These are phyloP conservation scores for Fusarium circinatum DNA, from an alignment of 2,329 filamentous ascomycete species.

Conservation along the genomic window DNA sequence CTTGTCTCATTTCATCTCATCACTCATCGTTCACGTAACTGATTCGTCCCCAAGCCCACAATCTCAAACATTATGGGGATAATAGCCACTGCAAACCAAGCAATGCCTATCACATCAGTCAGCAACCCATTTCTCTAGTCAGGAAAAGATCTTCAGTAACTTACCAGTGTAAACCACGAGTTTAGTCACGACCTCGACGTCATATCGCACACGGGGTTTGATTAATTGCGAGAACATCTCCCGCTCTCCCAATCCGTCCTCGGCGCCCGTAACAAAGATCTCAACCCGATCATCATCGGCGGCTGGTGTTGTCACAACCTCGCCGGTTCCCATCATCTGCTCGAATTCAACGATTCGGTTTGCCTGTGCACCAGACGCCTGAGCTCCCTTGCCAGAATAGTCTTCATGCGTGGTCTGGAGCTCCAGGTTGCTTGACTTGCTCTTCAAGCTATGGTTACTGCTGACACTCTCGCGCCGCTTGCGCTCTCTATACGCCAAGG, in stretches of 20 bases:
- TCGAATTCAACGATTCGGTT: conserved; percentile 71
- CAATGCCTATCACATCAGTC: conserved; percentile 70
- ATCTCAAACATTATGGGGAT: conserved; percentile 78
- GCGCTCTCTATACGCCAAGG: conserved; percentile 86
- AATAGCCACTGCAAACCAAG: conserved; percentile 80
- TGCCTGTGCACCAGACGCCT: conserved; percentile 58
- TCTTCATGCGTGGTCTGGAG: conserved; percentile 53
- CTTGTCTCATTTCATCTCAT: conserved; percentile 24
- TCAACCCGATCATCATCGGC: conserved; percentile 48
- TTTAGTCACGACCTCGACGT: conserved; percentile 99
- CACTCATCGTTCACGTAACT: conserved; percentile 41
- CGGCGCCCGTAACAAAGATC: conserved; percentile 49
- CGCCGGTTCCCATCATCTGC: conserved; percentile 77
- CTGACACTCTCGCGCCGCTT: conserved; percentile 64
- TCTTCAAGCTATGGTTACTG: conserved; percentile 60
- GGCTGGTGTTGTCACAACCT: conserved; percentile 52
- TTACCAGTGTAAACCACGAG: conserved; percentile 91
- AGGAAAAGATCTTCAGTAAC: neutral
- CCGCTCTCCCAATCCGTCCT: conserved; percentile 69
- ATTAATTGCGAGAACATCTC: conserved; percentile 88
- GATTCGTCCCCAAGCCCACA: conserved; percentile 61
- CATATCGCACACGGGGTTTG: conserved; percentile 90
- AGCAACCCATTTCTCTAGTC: neutral
- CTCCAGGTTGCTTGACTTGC: conserved; percentile 56
- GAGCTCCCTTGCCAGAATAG: conserved; percentile 52